These are phyloP conservation scores for Trichoderma atroviride DNA, from an alignment of 2,329 filamentous ascomycete genomes.

Conservation along the genomic window DNA sequence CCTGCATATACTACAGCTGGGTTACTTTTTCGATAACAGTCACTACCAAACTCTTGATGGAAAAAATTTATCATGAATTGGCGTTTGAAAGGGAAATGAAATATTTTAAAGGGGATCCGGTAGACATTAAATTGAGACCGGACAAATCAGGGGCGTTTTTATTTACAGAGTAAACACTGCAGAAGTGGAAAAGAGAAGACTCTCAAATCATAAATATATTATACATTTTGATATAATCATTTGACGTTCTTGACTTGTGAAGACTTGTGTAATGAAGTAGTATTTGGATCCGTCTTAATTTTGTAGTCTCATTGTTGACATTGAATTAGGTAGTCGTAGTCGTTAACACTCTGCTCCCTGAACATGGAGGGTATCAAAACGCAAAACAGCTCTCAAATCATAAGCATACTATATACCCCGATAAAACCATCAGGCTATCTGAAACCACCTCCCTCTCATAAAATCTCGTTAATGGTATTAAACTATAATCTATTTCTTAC, in stretches of 20 bases:
- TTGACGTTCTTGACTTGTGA: background rate
- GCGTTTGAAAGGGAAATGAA: slow-evolving; percentile 12
- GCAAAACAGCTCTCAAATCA: background rate
- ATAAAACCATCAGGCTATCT: background rate
- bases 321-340: too few relatives aligned
- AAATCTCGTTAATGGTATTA: background rate
- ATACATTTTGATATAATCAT: background rate
- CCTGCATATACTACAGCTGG: background rate
- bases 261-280: background rate
- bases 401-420: too few relatives aligned
- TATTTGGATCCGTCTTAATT: background rate
- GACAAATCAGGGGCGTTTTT: slow-evolving; percentile 16
- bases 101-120: background rate
- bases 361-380: background rate
- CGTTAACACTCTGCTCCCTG: too few relatives aligned
- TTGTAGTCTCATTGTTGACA: too few relatives aligned
- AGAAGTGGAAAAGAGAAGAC: background rate
- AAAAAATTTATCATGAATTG: slow-evolving; percentile 16
- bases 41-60: background rate
- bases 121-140: background rate
- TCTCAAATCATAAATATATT: slow-evolving; percentile 3
- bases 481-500: background rate
- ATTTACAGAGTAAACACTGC: slow-evolving; percentile 1
- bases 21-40: background rate
- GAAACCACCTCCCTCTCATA: background rate